Conservation (phyloP, 768 basidiomycete species). For the Agaricus subrufescens region DNA sequence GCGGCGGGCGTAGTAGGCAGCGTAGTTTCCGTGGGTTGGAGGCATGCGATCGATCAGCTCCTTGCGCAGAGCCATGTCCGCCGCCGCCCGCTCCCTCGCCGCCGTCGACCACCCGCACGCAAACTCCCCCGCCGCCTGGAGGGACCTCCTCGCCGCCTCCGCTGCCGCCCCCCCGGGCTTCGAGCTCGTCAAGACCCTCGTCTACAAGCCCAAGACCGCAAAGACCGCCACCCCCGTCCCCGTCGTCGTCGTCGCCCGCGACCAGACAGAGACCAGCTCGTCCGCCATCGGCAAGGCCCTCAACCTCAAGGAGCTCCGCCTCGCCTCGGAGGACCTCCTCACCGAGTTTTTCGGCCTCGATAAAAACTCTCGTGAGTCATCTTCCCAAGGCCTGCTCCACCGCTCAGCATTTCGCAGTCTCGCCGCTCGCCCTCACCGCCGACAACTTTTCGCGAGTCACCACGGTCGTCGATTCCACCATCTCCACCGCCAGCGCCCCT, state of each 20-base stretch:
- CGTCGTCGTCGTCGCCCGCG: constrained; percentile 81
- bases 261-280: constrained; percentile 80
- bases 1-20: constrained; percentile 72
- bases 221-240: constrained; percentile 82
- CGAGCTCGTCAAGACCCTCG: constrained; percentile 80
- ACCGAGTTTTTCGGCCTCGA: constrained; percentile 78
- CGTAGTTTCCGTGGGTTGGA: constrained; percentile 67
- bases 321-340: constrained; percentile 84
- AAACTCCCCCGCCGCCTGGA: constrained; percentile 73
- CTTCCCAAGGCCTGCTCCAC: not conserved
- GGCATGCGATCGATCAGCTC: constrained; percentile 11
- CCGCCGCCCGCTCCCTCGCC: constrained; percentile 45
- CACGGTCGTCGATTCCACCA: constrained; percentile 73
- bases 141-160: constrained; percentile 56
- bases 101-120: constrained; percentile 55
- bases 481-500: constrained; percentile 60
- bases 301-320: constrained; percentile 79
- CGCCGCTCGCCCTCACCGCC: constrained; percentile 68
- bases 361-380: constrained; percentile 80
- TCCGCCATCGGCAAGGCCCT: constrained; percentile 73
- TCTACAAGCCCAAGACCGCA: constrained; percentile 97
- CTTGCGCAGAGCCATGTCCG: constrained; percentile 14
- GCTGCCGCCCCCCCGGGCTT: constrained; percentile 51
- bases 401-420: constrained; percentile 47
- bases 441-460: constrained; percentile 65